These are phyloP conservation scores for Tetramitus jugosus DNA, from an alignment of 208 protist genomes.

Conservation along the genomic window DNA sequence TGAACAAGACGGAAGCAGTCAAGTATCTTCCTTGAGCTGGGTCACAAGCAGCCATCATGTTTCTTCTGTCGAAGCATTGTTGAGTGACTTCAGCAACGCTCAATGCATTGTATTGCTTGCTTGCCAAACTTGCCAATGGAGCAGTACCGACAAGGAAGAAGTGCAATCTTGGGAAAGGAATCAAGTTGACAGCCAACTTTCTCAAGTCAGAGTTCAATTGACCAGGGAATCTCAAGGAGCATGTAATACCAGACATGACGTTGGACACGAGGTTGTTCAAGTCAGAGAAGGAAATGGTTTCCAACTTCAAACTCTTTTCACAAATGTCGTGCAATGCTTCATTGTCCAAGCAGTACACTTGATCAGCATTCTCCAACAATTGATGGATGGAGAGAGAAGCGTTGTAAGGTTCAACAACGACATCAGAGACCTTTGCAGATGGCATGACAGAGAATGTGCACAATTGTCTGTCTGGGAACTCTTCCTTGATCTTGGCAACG, in stretches of 20 bases:
- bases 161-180: slow-evolving; percentile 66
- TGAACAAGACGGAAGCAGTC: slow-evolving; percentile 52
- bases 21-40: slow-evolving; percentile 54
- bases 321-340: slow-evolving; percentile 67
- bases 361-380: slow-evolving; percentile 56
- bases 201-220: slow-evolving; percentile 65
- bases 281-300: slow-evolving; percentile 55
- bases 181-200: slow-evolving; percentile 55
- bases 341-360: slow-evolving; percentile 61
- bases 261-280: slow-evolving; percentile 58
- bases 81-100: slow-evolving; percentile 58
- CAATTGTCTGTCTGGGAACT: slow-evolving; percentile 62
- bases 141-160: slow-evolving; percentile 66
- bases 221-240: slow-evolving; percentile 60
- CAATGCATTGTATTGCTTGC: slow-evolving; percentile 43
- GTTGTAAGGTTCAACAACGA: slow-evolving; percentile 59
- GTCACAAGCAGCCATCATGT: slow-evolving; percentile 61
- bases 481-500: slow-evolving; percentile 51
- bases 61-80: slow-evolving; percentile 62
- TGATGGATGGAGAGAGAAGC: slow-evolving; percentile 52
- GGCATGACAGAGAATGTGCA: slow-evolving; percentile 59
- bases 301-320: slow-evolving; percentile 54
- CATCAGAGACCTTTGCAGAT: slow-evolving; percentile 58
- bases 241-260: slow-evolving; percentile 64
- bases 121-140: slow-evolving; percentile 42